These are phyloP conservation scores for Sapria himalayana DNA, from an alignment of 345 rosid genomes.

Conservation along the genomic window DNA sequence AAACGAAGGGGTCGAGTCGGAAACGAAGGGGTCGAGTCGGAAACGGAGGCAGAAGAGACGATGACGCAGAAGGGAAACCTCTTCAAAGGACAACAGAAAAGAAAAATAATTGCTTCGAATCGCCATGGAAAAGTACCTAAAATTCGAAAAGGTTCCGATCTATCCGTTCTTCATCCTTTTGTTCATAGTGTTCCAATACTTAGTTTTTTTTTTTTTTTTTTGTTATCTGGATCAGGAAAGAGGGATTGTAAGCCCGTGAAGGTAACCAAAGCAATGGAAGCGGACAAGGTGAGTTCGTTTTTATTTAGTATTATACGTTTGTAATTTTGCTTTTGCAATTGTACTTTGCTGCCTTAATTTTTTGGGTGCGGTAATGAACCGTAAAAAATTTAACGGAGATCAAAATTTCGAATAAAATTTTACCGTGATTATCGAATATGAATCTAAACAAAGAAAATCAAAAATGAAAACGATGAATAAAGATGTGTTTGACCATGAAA, in stretches of 20 bases:
- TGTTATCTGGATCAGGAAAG: no score
- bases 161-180: background rate
- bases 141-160: slow-evolving; percentile 39
- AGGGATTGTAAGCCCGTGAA: slow-evolving; percentile 55
- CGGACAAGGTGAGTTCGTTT: slow-evolving; percentile 27
- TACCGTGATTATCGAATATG: no score
- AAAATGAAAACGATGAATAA: no score
- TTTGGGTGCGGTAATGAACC: background rate
- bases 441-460: no score
- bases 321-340: background rate
- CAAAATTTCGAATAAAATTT: no score
- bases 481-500: no score
- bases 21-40: no score
- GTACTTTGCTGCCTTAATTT: background rate
- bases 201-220: background rate
- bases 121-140: slow-evolving; percentile 57
- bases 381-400: no score
- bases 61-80: slow-evolving; percentile 78
- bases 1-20: no score
- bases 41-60: background rate
- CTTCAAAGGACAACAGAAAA: slow-evolving; percentile 75
- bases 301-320: background rate
- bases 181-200: background rate
- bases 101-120: slow-evolving; percentile 40
- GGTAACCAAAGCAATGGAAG: slow-evolving; percentile 44